Evolutionary conservation across 1,284 basidiomycete species (phyloP).

Genomic region (Lentinula novae-zelandiae): DNA sequence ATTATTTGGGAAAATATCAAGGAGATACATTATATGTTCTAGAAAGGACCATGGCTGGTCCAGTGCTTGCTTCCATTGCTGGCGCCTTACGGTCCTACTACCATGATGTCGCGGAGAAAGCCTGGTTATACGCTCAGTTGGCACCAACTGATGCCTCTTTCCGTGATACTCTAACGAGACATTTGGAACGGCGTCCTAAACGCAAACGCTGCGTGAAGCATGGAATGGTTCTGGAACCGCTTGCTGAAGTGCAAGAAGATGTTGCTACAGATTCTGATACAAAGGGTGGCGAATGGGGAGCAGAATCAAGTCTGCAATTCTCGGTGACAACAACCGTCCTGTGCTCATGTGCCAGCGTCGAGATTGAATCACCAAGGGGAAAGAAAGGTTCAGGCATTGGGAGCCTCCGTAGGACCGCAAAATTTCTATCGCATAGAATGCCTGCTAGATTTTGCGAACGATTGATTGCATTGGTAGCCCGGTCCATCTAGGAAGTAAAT

Average conservation of each 20-base stretch:
- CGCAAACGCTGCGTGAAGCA: not conserved
- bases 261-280: not conserved
- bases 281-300: not conserved
- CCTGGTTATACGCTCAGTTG: not conserved
- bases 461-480: not conserved
- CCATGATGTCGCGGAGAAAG: not conserved
- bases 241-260: not conserved
- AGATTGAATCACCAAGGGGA: not conserved
- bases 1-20: not conserved
- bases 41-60: not conserved
- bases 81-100: not conserved
- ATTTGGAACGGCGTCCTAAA: not conserved
- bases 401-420: not conserved
- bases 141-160: not conserved
- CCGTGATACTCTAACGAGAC: not conserved
- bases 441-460: not conserved
- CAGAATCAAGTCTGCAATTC: not conserved
- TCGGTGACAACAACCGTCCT: not conserved
- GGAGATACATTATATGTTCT: constrained; percentile 2
- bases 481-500: not conserved
- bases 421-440: not conserved
- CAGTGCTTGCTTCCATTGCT: not conserved
- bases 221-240: not conserved
- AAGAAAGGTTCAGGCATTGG: not conserved
- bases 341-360: not conserved